A percentile compares a stretch with the other conserved stretches of the same genome.
Evolutionary conservation across 352 stramenopile species (phyloP).

Genomic region (Paralagenidium karlingii): DNA sequence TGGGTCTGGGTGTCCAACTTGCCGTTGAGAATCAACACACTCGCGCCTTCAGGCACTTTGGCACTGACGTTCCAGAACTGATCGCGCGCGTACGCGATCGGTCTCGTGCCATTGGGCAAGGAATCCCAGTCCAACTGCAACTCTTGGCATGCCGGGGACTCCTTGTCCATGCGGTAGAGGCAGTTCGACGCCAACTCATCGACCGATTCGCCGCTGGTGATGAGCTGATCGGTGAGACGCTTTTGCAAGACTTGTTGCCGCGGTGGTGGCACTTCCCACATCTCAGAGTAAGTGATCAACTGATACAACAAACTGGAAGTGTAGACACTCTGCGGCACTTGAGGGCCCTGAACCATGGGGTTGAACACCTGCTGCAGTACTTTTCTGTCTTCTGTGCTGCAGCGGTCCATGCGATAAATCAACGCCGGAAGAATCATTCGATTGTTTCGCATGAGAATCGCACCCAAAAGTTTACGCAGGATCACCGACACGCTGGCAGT

Average conservation of each 20-base stretch:
- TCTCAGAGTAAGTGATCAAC: slow-evolving; percentile 60
- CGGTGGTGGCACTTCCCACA: slow-evolving; percentile 50
- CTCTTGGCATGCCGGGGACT: too few species aligned
- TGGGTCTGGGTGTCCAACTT: slow-evolving; percentile 26
- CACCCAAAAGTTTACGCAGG: too few species aligned
- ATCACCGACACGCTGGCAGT: too few species aligned
- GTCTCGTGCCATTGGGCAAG: background rate
- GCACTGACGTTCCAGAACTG: slow-evolving; percentile 17
- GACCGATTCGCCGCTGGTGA: too few species aligned
- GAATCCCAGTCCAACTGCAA: slow-evolving; percentile 40
- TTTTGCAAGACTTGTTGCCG: slow-evolving; percentile 21
- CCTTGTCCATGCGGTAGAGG: slow-evolving; percentile 30
- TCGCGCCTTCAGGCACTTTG: background rate
- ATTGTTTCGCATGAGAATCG: slow-evolving; percentile 18
- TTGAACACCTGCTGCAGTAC: slow-evolving; percentile 25
- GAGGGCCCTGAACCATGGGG: background rate
- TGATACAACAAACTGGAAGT: slow-evolving; percentile 38
- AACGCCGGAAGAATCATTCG: slow-evolving; percentile 46
- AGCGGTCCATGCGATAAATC: slow-evolving; percentile 41
- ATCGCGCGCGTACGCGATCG: background rate
- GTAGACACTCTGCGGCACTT: slow-evolving; percentile 2
- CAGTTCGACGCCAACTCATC: slow-evolving; percentile 15
- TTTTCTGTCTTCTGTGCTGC: slow-evolving; percentile 19
- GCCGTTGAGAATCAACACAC: slow-evolving; percentile 29
- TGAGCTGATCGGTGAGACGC: slow-evolving; percentile 26